Conservation (phyloP, 2,329 filamentous ascomycete genomes). For the Phialemoniopsis sp. region DNA sequence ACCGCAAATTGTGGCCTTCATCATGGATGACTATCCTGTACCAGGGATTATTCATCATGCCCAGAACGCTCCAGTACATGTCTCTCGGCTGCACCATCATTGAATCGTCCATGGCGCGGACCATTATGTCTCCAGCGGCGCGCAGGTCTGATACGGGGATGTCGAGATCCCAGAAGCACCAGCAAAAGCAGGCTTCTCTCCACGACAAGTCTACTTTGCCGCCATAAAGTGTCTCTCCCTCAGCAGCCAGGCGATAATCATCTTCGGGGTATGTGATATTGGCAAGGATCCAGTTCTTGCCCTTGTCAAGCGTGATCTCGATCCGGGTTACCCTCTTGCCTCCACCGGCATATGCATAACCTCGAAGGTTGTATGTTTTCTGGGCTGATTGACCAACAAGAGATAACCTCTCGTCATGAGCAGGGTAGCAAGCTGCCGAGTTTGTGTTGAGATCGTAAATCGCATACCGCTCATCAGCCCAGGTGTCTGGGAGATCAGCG, state of each 20-base stretch:
- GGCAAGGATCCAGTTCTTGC: conserved; percentile 74
- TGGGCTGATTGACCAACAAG: conserved; percentile 28
- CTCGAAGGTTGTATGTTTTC: conserved; percentile 61
- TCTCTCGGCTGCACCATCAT: conserved; percentile 85
- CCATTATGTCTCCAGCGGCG: conserved; percentile 67
- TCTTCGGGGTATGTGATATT: conserved; percentile 83
- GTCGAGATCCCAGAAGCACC: conserved; percentile 85
- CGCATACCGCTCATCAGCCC: conserved; percentile 86
- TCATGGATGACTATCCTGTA: conserved; percentile 75
- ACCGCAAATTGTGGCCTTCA: conserved; percentile 60
- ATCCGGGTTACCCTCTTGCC: conserved; percentile 79
- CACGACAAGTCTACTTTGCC: conserved; percentile 76
- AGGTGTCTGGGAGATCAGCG: conserved; percentile 68
- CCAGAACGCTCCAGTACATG: conserved; percentile 93
- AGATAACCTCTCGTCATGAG: conserved; percentile 66
- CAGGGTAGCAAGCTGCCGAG: conserved; percentile 74
- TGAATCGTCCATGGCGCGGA: conserved; percentile 85
- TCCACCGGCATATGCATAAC: conserved; percentile 86
- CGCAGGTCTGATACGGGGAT: conserved; percentile 60
- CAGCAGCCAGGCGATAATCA: conserved; percentile 63
- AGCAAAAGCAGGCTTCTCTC: conserved; percentile 81
- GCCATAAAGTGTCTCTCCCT: conserved; percentile 63
- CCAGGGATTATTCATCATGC: conserved; percentile 99
- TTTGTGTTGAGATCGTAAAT: conserved; percentile 92
- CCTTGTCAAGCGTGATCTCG: conserved; percentile 79